Base-by-base conservation (phyloP, 1,139 yeast species). In the Meyerozyma athensensis region DNA sequence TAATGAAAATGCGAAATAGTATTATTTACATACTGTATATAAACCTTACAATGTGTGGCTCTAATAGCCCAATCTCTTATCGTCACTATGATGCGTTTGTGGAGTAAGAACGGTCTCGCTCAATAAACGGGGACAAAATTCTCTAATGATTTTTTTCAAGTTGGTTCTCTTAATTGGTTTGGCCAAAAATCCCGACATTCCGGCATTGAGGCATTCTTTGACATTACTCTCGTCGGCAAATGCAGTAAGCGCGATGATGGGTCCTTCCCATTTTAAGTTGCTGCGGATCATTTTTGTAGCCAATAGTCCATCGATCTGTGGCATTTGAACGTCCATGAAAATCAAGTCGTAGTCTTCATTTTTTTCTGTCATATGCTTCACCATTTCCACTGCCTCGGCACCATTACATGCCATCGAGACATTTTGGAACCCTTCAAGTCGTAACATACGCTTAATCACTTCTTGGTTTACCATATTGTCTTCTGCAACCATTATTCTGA, bases 261-360 rank as follows among this genome's bases (percentile, higher is more conserved):
- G 96, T 19, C 76, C 74, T 1, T 65, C 63, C 55, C 76, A 89
- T 4, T 76, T 72, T 39, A 86, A 61, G 36, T 81, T 79, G 21
- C 73, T 64, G 36, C 96, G 70, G 32, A 92, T 85, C 56, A 74
- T 68, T 48, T 69, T 75, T 0, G 97, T 86, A 1, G 97, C 95
- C 22, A 79, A 68, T 33, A 90, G 62, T 2, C 98, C 98, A 57
- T 89, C 95, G 47, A 86, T 72, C 48, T 77, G 80, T 2, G 97
- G 98, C 98, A 92, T 92, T 59, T 89, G 96, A 37, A 92, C 87
- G 61, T 92, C 98, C 97, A 92, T 90, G 53, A 92, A 85, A 6
- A 92, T 77, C 38, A 92, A 62, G 51, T 86, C 92, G 56, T 72
- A 87, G 13, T 61, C 59, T 19, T 63, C 58, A 7, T 18, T 9